Conservation (phyloP, 2,329 filamentous ascomycete species). For the Sporothrix humicola region DNA sequence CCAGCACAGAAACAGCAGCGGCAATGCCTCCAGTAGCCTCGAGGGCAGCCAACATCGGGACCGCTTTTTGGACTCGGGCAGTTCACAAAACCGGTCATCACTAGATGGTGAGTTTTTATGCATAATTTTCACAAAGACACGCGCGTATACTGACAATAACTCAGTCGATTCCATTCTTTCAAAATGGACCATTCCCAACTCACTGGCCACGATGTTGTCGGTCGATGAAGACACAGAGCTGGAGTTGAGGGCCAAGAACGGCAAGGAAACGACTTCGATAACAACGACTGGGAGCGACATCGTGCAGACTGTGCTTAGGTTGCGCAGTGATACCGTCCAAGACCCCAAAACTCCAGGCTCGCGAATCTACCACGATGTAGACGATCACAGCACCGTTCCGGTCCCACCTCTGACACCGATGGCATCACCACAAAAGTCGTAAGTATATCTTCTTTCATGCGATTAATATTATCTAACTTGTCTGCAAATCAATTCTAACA, state of each 20-base stretch:
- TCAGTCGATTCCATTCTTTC: conserved; percentile 53
- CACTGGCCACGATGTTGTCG: conserved; percentile 36
- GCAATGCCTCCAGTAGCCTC: background rate
- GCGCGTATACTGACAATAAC: background rate
- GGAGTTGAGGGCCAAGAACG: conserved; percentile 4
- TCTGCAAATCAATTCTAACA: background rate
- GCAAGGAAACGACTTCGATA: background rate
- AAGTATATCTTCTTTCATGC: background rate
- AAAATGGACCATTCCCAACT: conserved; percentile 47
- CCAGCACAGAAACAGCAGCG: background rate
- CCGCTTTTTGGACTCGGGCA: conserved; percentile 29
- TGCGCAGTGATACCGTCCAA: background rate
- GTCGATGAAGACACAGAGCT: conserved; percentile 34
- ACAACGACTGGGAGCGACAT: conserved; percentile 22
- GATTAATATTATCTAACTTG: too few species aligned
- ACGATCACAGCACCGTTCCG: background rate
- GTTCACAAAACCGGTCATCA: conserved; percentile 35
- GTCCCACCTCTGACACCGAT: conserved; percentile 25
- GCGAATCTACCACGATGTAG: background rate
- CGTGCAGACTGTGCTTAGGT: conserved; percentile 21
- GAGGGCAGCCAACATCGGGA: background rate
- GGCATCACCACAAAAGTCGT: conserved; percentile 20
- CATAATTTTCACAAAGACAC: too few species aligned
- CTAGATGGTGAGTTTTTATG: conserved; percentile 33
- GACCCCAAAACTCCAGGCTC: background rate